Conservation (phyloP, 108 stramenopile species). For the Pelagomonas calceolata region DNA sequence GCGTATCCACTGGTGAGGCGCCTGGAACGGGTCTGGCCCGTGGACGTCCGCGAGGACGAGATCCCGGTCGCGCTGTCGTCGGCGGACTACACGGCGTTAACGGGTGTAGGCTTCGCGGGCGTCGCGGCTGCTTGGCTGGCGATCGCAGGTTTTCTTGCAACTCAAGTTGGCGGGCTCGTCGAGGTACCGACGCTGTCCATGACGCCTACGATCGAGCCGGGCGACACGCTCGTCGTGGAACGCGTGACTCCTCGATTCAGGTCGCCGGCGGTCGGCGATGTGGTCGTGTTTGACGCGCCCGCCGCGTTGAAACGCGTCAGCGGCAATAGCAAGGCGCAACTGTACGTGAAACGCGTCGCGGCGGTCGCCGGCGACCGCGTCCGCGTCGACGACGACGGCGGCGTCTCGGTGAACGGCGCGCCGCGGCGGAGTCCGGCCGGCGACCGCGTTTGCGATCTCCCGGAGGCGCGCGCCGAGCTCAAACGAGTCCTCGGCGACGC, state of each 20-base stretch:
- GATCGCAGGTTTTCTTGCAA: slow-evolving; percentile 24
- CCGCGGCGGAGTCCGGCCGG: slow-evolving; percentile 20
- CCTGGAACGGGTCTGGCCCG: slow-evolving; percentile 56
- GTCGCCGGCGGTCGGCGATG: slow-evolving; percentile 36
- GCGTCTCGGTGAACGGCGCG: slow-evolving; percentile 31
- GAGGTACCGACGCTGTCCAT: slow-evolving; percentile 48
- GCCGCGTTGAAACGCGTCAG: slow-evolving; percentile 11
- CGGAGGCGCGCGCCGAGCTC: slow-evolving; percentile 14
- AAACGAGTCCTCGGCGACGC: neutral
- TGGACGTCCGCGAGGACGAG: slow-evolving; percentile 34
- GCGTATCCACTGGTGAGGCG: slow-evolving; percentile 47
- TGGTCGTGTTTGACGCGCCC: slow-evolving; percentile 48
- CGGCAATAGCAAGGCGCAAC: slow-evolving; percentile 30
- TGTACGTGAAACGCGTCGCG: slow-evolving; percentile 58
- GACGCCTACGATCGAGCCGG: slow-evolving; percentile 46
- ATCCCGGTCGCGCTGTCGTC: slow-evolving; percentile 47
- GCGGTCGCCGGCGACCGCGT: slow-evolving; percentile 44
- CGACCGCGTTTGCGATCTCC: slow-evolving; percentile 34
- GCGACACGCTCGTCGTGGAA: slow-evolving; percentile 55
- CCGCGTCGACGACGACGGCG: slow-evolving; percentile 26
- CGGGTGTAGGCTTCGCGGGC: slow-evolving; percentile 4
- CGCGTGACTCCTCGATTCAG: slow-evolving; percentile 18
- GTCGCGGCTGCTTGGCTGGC: neutral
- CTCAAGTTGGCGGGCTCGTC: slow-evolving; percentile 42
- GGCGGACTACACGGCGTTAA: slow-evolving; percentile 49